Conservation (phyloP, 2,329 filamentous ascomycete genomes). For the Polychaeton citri region DNA sequence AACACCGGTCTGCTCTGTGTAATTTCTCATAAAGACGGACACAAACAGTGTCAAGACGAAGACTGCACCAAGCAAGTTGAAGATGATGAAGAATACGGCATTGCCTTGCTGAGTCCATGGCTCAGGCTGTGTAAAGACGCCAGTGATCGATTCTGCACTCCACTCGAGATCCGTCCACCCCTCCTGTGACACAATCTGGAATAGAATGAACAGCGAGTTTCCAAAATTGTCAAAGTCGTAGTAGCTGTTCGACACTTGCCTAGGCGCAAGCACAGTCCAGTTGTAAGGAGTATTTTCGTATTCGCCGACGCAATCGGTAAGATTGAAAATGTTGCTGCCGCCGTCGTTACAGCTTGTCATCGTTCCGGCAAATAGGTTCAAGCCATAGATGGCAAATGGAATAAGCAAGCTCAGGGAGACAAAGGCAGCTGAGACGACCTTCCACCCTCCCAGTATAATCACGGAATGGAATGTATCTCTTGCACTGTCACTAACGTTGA, state of each 20-base stretch:
- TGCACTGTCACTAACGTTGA: conserved; percentile 93
- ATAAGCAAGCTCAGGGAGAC: conserved; percentile 90
- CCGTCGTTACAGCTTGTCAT: conserved; percentile 70
- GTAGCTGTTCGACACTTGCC: conserved; percentile 66
- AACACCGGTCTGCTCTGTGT: conserved; percentile 95
- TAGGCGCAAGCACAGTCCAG: conserved; percentile 74
- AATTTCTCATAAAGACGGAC: conserved; percentile 99
- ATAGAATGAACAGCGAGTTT: conserved; percentile 87
- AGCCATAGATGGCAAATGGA: conserved; percentile 88
- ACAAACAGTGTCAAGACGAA: conserved; percentile 96
- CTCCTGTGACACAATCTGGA: conserved; percentile 97
- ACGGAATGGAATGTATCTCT: conserved; percentile 94
- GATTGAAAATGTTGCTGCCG: conserved; percentile 38
- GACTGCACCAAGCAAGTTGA: conserved; percentile 91
- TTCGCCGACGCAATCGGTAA: conserved; percentile 73
- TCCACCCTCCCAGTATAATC: conserved; percentile 87
- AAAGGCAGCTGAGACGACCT: conserved; percentile 80
- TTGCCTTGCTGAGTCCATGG: conserved; percentile 64
- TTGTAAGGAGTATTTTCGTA: conserved; percentile 63
- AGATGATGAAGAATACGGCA: conserved; percentile 85
- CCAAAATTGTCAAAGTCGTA: conserved; percentile 93
- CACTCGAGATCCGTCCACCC: conserved; percentile 94
- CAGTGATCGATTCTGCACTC: conserved; percentile 68
- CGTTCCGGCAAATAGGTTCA: conserved; percentile 82
- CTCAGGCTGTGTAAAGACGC: conserved; percentile 58